Conservation (phyloP, 192 early-diverging fungal genomes). For the Coemansia sp. region DNA sequence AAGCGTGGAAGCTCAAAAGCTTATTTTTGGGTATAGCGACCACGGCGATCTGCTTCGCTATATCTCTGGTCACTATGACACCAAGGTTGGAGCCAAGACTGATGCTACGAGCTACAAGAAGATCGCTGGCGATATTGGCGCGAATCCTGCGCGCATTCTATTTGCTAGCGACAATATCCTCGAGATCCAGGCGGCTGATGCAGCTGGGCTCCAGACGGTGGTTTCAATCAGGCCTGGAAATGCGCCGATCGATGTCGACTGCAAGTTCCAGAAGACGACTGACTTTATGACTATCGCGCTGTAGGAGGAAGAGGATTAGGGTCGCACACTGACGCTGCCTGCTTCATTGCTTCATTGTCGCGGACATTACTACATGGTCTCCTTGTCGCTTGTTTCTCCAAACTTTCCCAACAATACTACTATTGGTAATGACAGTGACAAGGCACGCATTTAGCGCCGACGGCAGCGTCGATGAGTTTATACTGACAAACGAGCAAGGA, state of each 20-base stretch:
- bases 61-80: constrained; percentile 92
- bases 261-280: constrained; percentile 2
- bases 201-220: constrained; percentile 69
- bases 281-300: constrained; percentile 38
- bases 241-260: constrained; percentile 12
- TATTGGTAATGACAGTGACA: constrained; percentile 27
- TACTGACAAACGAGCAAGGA: constrained; percentile 33
- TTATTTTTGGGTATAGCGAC: constrained; percentile 83
- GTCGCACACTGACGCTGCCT: neutral
- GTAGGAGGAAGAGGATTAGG: neutral
- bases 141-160: constrained; percentile 59
- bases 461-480: constrained; percentile 29
- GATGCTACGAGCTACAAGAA: constrained; percentile 67
- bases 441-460: constrained; percentile 40
- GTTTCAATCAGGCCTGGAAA: constrained; percentile 82
- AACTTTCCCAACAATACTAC: too few relatives aligned
- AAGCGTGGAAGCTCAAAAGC: constrained; percentile 90
- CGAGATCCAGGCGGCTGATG: constrained; percentile 78
- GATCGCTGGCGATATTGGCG: constrained; percentile 74
- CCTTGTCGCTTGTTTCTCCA: too few relatives aligned
- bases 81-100: constrained; percentile 82
- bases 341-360: too few relatives aligned
- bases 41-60: constrained; percentile 76
- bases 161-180: constrained; percentile 94
- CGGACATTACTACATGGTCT: neutral